Evolutionary conservation across 495 filamentous ascomycete species (phyloP), one percentile per base, ranked within the genome.

Genomic region (Xylaria acuta): DNA sequence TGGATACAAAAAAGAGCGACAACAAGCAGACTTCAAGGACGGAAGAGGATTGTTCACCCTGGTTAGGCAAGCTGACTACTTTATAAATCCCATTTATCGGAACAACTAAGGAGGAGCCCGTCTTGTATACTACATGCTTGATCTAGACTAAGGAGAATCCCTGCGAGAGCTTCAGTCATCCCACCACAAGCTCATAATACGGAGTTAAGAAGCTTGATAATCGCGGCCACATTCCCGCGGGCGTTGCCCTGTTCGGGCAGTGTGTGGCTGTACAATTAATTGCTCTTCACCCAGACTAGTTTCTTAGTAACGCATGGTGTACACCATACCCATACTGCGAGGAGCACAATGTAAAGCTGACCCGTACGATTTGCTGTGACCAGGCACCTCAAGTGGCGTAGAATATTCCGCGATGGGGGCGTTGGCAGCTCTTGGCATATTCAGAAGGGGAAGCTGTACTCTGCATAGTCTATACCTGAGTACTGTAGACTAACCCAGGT

Each of bases 141-240:
- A 36, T 38, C 32, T n/a, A 60, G 34, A 18, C 47, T 11, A 56
- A 56, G 14, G 30, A 40, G 49, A 43, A 67, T 11, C 65, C 65
- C 65, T 67, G 65, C 49, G 25, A 54, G n/a, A 67, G 34, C 22
- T 56, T 67, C 65, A 54, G 65, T 30, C 34, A 67, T 67, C 65
- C n/a, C 30, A 49, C 5, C 11, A 54, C 11, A 1, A 40, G 22
- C 49, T 20, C 30, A 56, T 56, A 20, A 30, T 32, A 20, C 36
- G 36, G 47, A 67, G 36, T 30, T 67, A 67, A 54, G 49, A 60
- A 11, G 30, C 25, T 36, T 38, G 58, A 47, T 51, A 67, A 32
- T 65, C 41, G 41, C 64, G 64, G 30, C 45, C 30, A 22, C 9
- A 8, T 45, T 47, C 27, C 38, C 60, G n/a, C n/a, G 22, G 20